These are phyloP conservation scores for Kurtzmaniella cleridarum DNA, from an alignment of 805 yeast species.

Conservation along the genomic window DNA sequence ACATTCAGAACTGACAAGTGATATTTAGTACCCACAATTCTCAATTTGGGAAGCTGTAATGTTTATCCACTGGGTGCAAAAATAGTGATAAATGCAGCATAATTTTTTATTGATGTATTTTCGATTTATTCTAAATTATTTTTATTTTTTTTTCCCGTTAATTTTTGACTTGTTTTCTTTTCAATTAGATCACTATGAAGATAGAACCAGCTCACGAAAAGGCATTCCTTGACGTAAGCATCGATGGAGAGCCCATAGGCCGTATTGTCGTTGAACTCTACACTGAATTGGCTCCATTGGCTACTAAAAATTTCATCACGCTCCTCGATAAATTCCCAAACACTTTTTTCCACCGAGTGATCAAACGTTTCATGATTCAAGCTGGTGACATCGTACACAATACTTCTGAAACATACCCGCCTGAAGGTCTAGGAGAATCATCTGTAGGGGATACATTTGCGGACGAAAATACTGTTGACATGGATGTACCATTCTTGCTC, in stretches of 20 bases:
- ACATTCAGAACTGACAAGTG: too few relatives aligned
- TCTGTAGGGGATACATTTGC: slow-evolving; percentile 29
- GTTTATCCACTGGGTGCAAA: too few relatives aligned
- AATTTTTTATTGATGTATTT: background rate
- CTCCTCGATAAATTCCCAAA: slow-evolving; percentile 41
- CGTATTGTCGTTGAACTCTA: slow-evolving; percentile 56
- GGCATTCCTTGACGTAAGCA: slow-evolving; percentile 49
- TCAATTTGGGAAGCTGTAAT: too few relatives aligned
- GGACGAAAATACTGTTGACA: slow-evolving; percentile 50
- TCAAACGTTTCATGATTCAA: slow-evolving; percentile 67
- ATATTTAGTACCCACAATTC: too few relatives aligned
- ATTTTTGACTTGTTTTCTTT: background rate
- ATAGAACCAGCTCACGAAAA: slow-evolving; percentile 22
- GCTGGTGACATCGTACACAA: slow-evolving; percentile 56
- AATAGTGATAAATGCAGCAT: background rate
- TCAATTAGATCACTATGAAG: slow-evolving; percentile 18
- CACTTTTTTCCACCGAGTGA: slow-evolving; percentile 54
- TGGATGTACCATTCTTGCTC: slow-evolving; percentile 45
- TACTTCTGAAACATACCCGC: slow-evolving; percentile 26
- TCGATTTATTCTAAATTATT: background rate
- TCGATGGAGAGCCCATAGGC: slow-evolving; percentile 42
- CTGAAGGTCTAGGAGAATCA: slow-evolving; percentile 26
- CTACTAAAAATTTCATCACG: slow-evolving; percentile 45
- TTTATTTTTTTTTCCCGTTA: background rate
- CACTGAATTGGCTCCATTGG: slow-evolving; percentile 49